These are phyloP conservation scores for Penicillium sp. DNA, from an alignment of 2,329 filamentous ascomycete species.

Conservation along the genomic window DNA sequence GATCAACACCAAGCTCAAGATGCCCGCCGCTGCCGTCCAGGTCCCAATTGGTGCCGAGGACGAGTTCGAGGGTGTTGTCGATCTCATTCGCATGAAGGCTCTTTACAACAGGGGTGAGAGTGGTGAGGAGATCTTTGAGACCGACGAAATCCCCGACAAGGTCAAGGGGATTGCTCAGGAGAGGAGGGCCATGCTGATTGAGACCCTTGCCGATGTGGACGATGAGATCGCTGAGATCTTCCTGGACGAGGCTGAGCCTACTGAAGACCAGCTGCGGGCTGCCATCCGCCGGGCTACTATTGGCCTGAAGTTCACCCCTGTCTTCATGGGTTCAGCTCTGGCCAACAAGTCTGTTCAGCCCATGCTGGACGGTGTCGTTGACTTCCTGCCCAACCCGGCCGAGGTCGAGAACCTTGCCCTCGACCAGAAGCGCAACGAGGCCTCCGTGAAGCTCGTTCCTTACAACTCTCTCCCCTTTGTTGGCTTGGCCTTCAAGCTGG, in stretches of 20 bases:
- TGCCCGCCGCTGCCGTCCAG: constrained; percentile 89
- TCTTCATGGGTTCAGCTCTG: constrained; percentile 93
- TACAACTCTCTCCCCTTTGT: constrained; percentile 95
- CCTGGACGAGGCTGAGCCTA: constrained; percentile 81
- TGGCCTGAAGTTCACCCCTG: constrained; percentile 83
- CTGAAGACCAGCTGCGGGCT: constrained; percentile 79
- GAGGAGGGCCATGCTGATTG: constrained; percentile 82
- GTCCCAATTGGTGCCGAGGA: constrained; percentile 93
- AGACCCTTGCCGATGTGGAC: constrained; percentile 95
- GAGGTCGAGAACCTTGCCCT: constrained; percentile 89
- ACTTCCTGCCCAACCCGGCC: constrained; percentile 89
- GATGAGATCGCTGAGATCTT: constrained; percentile 97
- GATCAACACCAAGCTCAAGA: constrained; percentile 94
- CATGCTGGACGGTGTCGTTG: constrained; percentile 94
- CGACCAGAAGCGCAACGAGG: constrained; percentile 77
- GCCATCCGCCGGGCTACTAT: constrained; percentile 93
- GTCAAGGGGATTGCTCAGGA: constrained; percentile 75
- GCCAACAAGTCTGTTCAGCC: constrained; percentile 95
- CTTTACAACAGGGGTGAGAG: constrained; percentile 87
- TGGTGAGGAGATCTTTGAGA: constrained; percentile 74
- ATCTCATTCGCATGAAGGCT: constrained; percentile 87
- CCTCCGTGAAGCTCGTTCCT: constrained; percentile 81
- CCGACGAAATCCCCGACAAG: constrained; percentile 80
- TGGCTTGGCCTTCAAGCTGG: constrained; percentile 95
- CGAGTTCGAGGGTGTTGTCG: constrained; percentile 87